These are phyloP conservation scores for Fusarium sulawesiense DNA, from an alignment of 2,329 filamentous ascomycete species.

Conservation along the genomic window DNA sequence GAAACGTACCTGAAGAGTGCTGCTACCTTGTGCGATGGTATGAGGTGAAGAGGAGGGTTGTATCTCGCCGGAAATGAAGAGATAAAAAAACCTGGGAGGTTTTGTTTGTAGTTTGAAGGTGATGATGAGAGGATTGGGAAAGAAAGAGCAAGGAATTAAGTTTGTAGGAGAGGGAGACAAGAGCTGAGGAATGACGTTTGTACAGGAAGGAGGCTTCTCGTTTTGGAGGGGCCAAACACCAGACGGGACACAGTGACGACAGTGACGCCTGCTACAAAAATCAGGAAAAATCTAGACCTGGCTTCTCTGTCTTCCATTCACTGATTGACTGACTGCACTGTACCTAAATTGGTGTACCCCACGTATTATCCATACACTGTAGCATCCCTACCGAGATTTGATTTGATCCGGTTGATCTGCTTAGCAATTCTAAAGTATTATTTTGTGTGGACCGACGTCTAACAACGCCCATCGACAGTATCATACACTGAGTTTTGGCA, in stretches of 20 bases:
- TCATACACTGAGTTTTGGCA: background rate
- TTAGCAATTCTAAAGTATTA: background rate
- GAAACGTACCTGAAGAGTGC: conserved; percentile 36
- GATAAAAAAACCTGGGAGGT: background rate
- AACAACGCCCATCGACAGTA: conserved; percentile 11
- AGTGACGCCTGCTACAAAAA: conserved; percentile 30
- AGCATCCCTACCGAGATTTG: background rate
- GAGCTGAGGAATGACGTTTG: conserved; percentile 34
- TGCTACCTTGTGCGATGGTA: conserved; percentile 15
- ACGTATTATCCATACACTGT: conserved; percentile 11
- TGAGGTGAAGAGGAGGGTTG: background rate
- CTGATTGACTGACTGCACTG: background rate
- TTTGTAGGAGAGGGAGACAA: conserved; percentile 13
- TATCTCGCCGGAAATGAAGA: background rate
- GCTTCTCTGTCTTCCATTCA: background rate
- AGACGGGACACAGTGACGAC: conserved; percentile 34
- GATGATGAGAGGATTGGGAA: conserved; percentile 21
- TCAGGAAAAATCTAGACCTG: conserved; percentile 20
- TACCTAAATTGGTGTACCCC: conserved; percentile 5
- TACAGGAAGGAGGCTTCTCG: conserved; percentile 22
- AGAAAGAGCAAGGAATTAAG: conserved; percentile 14
- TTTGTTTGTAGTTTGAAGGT: conserved; percentile 17
- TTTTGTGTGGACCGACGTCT: conserved; percentile 22
- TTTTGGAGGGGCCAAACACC: conserved; percentile 38
- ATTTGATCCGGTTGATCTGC: background rate